Base-by-base conservation (phyloP, 495 filamentous ascomycete species). In the Penicillium angulare region DNA sequence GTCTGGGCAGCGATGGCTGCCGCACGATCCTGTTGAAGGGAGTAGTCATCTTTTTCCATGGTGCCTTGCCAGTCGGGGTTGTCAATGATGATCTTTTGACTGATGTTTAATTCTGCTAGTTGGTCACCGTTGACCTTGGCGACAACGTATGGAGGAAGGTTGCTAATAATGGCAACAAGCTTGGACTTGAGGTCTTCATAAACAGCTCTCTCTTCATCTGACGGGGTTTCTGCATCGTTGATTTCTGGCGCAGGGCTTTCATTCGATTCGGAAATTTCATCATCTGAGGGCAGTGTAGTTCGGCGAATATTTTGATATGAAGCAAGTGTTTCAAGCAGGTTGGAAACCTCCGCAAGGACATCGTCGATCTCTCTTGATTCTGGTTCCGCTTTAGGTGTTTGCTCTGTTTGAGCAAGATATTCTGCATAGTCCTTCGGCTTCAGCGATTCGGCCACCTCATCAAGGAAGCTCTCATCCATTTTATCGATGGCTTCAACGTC, bases 231-330 rank as follows among this genome's bases (percentile, higher is more conserved):
- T 1, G 76, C 67, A 36, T 64, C 74, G 9, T 73, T 73, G 4
- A 63, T 60, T 59, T 75, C 59, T 31, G 65, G 50, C 1, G 41
- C 54, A 15, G 52, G 50, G 7, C 52, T 57, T 21, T 68, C 67
- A 18, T 74, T 73, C 6, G 73, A 55, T 33, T 80, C 75, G n/a
- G 12, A 69, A 42, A 77, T 73, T 13, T 61, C 64, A 31, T 61
- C 60, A 7, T 67, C 50, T 16, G 71, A 61, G 7, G 78, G 69
- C 5, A 70, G 50, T 32, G 72, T 74, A 75, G 86, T 75, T 49
- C 86, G 90, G 36, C 90, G 86, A 53, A 90, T 89, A 35, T 84
- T 85, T 66, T 96, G 92, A 60, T 90, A 88, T 0, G 92, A 97
- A 49, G 87, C 80, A 16, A 97, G 74, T 2, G 89, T 92, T 57